Conservation (phyloP, 2,329 filamentous ascomycete genomes). For the Seiridium unicorne region DNA sequence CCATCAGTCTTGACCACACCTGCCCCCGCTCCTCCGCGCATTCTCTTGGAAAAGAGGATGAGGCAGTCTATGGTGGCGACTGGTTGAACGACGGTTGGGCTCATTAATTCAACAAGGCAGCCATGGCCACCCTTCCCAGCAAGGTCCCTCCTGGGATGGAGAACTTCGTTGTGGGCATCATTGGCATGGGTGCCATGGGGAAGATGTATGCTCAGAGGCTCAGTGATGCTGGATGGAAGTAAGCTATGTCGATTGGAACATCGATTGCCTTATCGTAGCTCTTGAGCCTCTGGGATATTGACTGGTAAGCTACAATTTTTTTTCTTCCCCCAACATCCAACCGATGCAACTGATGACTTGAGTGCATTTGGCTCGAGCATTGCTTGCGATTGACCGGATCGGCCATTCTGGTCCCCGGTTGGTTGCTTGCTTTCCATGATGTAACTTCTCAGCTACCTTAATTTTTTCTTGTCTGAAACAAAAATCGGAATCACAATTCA, state of each 20-base stretch:
- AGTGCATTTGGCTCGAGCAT: constrained; percentile 99
- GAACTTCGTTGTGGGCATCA: constrained; percentile 82
- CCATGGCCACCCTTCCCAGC: constrained; percentile 14
- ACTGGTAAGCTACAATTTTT: constrained; percentile 34
- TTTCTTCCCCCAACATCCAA: constrained; percentile 8
- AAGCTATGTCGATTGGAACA: constrained; percentile 32
- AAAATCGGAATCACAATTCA: constrained; percentile 11
- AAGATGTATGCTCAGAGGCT: constrained; percentile 94
- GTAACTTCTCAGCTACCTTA: constrained; percentile 99
- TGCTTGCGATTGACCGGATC: constrained; percentile 58
- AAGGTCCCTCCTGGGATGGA: constrained; percentile 51
- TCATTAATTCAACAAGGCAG: not conserved
- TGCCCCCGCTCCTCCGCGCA: not conserved
- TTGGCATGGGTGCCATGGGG: constrained; percentile 99
- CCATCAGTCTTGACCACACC: not conserved
- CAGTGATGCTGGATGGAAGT: constrained; percentile 95
- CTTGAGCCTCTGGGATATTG: constrained; percentile 17
- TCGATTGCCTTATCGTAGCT: constrained; percentile 5
- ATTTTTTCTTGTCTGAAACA: constrained; percentile 76
- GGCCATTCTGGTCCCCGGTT: constrained; percentile 73
- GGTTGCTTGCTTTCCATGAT: constrained; percentile 81
- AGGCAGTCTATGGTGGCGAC: not conserved
- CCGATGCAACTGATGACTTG: constrained; percentile 87
- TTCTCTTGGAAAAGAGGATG: constrained; percentile 1
- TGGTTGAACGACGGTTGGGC: not conserved